Conservation (phyloP, 2,329 filamentous ascomycete genomes). For the Amesomyces nigricolor region DNA sequence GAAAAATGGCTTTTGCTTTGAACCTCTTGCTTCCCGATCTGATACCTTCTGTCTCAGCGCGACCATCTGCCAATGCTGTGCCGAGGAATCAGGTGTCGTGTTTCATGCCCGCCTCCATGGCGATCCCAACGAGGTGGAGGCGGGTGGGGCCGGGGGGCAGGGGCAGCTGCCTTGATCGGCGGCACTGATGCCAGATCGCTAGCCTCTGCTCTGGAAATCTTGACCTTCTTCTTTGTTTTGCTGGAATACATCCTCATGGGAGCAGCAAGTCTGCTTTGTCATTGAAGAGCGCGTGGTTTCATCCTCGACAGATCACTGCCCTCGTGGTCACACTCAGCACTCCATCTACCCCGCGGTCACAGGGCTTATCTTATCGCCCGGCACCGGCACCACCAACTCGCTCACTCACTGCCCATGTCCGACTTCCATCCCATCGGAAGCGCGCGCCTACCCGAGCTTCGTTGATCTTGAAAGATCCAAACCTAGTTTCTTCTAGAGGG, state of each 20-base stretch:
- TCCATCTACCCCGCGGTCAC: slow-evolving; percentile 21
- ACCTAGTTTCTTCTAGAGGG: no score
- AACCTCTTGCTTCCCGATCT: not conserved
- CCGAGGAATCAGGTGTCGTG: not conserved
- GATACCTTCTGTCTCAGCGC: no score
- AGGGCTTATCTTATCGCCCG: slow-evolving; percentile 21
- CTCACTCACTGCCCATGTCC: no score
- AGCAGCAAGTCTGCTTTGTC: no score
- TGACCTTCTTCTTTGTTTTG: not conserved
- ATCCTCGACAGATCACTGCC: not conserved
- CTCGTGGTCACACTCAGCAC: not conserved
- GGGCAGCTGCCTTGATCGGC: not conserved
- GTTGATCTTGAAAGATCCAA: no score
- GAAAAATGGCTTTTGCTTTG: not conserved
- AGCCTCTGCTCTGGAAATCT: not conserved
- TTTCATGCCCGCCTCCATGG: not conserved
- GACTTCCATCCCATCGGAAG: no score
- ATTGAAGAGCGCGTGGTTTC: not conserved
- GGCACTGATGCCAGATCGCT: not conserved
- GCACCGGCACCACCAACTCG: not conserved
- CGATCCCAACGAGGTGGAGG: slow-evolving; percentile 5
- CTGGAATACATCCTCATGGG: not conserved
- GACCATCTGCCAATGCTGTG: not conserved
- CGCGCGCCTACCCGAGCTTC: no score
- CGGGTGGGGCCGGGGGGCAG: slow-evolving; percentile 8